phyloP scores from a whole-genome alignment of 2,329 filamentous ascomycete genomes.

The Proliferodiscus dingleyae region DNA sequence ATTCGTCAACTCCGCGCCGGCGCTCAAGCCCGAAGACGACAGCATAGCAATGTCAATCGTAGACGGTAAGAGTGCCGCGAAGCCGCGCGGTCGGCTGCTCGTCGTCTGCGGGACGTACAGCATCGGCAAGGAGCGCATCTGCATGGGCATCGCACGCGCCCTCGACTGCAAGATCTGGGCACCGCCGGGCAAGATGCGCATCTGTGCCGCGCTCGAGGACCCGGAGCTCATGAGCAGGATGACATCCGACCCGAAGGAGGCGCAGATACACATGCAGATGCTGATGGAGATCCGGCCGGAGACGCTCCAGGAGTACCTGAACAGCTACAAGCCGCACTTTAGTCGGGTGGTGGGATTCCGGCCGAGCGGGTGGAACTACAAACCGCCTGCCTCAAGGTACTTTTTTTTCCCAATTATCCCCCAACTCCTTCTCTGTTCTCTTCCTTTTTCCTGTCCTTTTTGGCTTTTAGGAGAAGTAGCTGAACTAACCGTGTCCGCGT shows the following conservation, averaged over 20 bases:
- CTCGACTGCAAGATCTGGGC: conserved; percentile 87
- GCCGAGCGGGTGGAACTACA: conserved; percentile 92
- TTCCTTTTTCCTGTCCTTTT: neutral
- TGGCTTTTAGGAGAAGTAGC: too few species aligned
- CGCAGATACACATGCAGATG: conserved; percentile 97
- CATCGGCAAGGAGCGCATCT: conserved; percentile 96
- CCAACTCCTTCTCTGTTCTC: too few species aligned
- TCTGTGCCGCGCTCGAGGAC: conserved; percentile 82
- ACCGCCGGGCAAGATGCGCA: conserved; percentile 72
- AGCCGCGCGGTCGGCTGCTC: conserved; percentile 62
- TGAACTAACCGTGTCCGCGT: neutral
- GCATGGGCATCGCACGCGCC: conserved; percentile 83
- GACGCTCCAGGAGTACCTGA: conserved; percentile 84
- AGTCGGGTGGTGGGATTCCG: conserved; percentile 84
- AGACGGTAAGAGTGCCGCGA: conserved; percentile 30
- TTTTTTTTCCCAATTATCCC: too few species aligned
- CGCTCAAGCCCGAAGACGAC: conserved; percentile 24
- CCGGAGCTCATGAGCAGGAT: conserved; percentile 72
- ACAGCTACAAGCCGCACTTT: conserved; percentile 75
- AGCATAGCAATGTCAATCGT: conserved; percentile 21
- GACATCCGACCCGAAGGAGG: conserved; percentile 74
- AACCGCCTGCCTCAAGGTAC: conserved; percentile 60
- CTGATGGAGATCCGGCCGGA: conserved; percentile 91
- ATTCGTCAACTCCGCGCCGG: conserved; percentile 45
- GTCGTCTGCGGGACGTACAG: conserved; percentile 96